These are phyloP conservation scores for Lichenothelia convexa DNA, from an alignment of 495 filamentous ascomycete genomes.

Conservation along the genomic window DNA sequence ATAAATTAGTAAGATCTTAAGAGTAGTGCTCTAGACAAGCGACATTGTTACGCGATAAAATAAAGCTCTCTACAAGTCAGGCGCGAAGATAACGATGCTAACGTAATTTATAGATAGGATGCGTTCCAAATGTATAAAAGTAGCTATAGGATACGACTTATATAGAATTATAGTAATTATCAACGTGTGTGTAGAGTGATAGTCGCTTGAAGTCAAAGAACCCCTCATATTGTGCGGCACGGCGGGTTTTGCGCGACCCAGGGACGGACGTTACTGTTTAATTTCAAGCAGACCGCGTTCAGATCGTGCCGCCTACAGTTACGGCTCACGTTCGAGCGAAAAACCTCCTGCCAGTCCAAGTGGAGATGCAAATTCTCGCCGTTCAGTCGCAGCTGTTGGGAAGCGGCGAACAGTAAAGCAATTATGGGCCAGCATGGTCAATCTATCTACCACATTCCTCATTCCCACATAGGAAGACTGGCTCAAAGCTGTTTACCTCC, in stretches of 20 bases:
- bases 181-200: conserved; percentile 5
- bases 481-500: too few relatives aligned
- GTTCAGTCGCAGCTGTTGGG: too few relatives aligned
- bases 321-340: too few relatives aligned
- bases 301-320: too few relatives aligned
- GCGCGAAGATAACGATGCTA: conserved; percentile 8
- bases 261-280: conserved; percentile 4
- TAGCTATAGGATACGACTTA: conserved; percentile 9
- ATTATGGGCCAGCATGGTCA: too few relatives aligned
- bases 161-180: conserved; percentile 9
- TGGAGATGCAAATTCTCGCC: too few relatives aligned
- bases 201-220: conserved; percentile 5
- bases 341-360: too few relatives aligned
- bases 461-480: too few relatives aligned
- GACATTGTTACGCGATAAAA: conserved; percentile 7
- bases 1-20: too few relatives aligned
- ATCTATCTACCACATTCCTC: too few relatives aligned
- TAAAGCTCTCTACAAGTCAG: conserved; percentile 10
- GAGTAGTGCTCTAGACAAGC: conserved; percentile 7
- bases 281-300: too few relatives aligned
- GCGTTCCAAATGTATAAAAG: conserved; percentile 5
- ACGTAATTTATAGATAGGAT: conserved; percentile 9
- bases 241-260: conserved; percentile 1
- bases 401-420: too few relatives aligned
- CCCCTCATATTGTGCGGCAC: conserved; percentile 1